Base-by-base conservation (phyloP, 163 green algal genomes). In the Scenedesmus sp. region DNA sequence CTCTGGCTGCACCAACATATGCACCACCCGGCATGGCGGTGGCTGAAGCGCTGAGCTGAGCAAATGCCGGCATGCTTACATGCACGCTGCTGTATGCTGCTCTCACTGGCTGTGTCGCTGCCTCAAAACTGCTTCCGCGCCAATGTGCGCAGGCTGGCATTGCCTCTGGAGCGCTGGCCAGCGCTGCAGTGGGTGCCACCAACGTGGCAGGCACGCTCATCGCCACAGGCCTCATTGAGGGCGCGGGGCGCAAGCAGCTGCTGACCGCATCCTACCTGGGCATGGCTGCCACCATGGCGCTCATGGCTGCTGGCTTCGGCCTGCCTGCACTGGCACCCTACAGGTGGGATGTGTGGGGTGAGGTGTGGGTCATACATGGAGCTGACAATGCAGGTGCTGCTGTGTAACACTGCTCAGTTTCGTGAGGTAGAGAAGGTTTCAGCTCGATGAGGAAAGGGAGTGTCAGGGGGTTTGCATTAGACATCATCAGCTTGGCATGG, bases 151-250 rank as follows among this genome's bases (percentile, higher is more conserved):
- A 98, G 92, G 98, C 97, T 1, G 98, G 98, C 66, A 95, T 99
- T 20, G 86, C 93, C 54, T 97, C 94, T 10, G 97, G 94, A 15
- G 96, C 98, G 2, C 93, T 99, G 54, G 98, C 98, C 26, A 98
- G 93, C 77, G 97, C 97, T 3, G 97, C 96, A 0, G 97, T 99
- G 66, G 98, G 98, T 64, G 92, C 95, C 55, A 96, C 96, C 66
- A 99, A 99, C 91, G 96, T 99, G n/a, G 26, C 98, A 13, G 98
- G 97, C 86, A 99, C 98, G 0, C 60, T 99, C 1, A 89, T 99
- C 0, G 97, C 98, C 0, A 96, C 95, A 0, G 90, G 88, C 4
- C 90, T 99, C 4, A 99, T 99, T 93, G 98, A 99, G 90, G 93
- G 93, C 52, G 93, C 96, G 2, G 98, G 98, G 0, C 96, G 98